These are phyloP conservation scores for Xylaria arbuscula DNA, from an alignment of 2,329 filamentous ascomycete species.

Conservation along the genomic window DNA sequence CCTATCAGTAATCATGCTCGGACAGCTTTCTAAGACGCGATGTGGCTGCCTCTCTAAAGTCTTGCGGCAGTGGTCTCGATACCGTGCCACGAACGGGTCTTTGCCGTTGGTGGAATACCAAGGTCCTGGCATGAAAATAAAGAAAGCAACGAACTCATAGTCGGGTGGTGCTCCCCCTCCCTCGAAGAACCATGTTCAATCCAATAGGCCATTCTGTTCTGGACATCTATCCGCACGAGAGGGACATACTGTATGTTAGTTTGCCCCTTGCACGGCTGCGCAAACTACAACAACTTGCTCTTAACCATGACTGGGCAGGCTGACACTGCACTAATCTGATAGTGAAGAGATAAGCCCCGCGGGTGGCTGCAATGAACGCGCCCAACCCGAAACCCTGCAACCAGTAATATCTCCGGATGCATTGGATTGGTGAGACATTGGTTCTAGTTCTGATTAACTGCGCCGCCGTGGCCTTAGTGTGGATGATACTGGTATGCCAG, in stretches of 20 bases:
- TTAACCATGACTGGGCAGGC: conserved; percentile 1
- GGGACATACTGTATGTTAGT: not conserved
- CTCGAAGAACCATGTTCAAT: conserved; percentile 13
- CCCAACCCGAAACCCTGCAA: conserved; percentile 14
- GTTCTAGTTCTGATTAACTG: conserved; percentile 40
- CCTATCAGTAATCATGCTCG: conserved; percentile 5
- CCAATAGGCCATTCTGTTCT: not conserved
- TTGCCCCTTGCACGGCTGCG: not conserved
- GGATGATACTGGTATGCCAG: not conserved
- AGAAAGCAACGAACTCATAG: conserved; percentile 1
- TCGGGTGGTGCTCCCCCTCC: not conserved
- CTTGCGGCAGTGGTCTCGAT: conserved; percentile 22
- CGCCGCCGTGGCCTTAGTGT: conserved; percentile 14
- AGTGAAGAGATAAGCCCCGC: conserved; percentile 6
- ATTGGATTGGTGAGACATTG: conserved; percentile 39
- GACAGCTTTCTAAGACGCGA: conserved; percentile 13
- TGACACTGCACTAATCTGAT: conserved; percentile 24
- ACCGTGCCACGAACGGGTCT: conserved; percentile 17
- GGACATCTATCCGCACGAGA: not conserved
- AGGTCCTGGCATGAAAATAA: conserved; percentile 9
- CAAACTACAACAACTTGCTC: not conserved
- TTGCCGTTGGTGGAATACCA: conserved; percentile 2
- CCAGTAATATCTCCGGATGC: conserved; percentile 19
- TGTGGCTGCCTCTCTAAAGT: conserved; percentile 13
- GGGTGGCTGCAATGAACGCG: conserved; percentile 24